Percentiles rank a stretch among this genome's conserved stretches.
These are phyloP conservation scores for Heritiera littoralis DNA, from an alignment of 345 rosid genomes.

Conservation along the genomic window DNA sequence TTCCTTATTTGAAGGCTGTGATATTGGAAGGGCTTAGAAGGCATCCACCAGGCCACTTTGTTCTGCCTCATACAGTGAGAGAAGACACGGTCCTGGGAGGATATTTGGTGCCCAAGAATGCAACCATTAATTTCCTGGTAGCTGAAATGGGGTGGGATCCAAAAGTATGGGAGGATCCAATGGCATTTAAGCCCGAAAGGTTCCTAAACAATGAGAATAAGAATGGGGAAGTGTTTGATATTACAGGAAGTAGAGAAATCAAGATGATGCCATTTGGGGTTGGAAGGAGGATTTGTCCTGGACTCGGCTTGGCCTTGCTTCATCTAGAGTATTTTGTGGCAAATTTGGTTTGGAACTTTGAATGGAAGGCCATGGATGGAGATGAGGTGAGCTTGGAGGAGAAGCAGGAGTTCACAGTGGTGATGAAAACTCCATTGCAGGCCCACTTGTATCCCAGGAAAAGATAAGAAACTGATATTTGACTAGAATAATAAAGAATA, in stretches of 20 bases:
- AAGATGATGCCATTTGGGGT: constrained; percentile 53
- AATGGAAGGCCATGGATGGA: constrained; percentile 35
- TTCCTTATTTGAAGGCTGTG: constrained; percentile 35
- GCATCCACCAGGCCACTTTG: constrained; percentile 39
- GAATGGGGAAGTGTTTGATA: constrained; percentile 22
- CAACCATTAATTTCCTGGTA: constrained; percentile 32
- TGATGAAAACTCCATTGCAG: constrained; percentile 33
- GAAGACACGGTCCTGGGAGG: constrained; percentile 35
- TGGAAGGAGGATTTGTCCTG: constrained; percentile 46
- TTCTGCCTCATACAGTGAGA: constrained; percentile 31
- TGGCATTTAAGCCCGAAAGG: constrained; percentile 45
- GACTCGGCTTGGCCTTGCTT: constrained; percentile 31
- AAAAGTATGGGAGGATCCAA: constrained; percentile 37
- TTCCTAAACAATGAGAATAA: constrained; percentile 9
- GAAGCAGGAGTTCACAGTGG: constrained; percentile 33
- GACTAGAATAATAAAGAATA: not conserved
- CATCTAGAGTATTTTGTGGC: constrained; percentile 46
- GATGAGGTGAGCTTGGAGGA: constrained; percentile 29
- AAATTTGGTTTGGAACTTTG: constrained; percentile 31
- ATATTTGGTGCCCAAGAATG: constrained; percentile 35
- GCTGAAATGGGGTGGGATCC: constrained; percentile 42
- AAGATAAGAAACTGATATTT: not conserved
- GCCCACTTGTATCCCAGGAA: not conserved
- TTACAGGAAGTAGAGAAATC: constrained; percentile 38
- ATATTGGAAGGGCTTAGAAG: constrained; percentile 37